phyloP scores from a whole-genome alignment of 768 basidiomycete genomes.

The Suillus placidus region DNA sequence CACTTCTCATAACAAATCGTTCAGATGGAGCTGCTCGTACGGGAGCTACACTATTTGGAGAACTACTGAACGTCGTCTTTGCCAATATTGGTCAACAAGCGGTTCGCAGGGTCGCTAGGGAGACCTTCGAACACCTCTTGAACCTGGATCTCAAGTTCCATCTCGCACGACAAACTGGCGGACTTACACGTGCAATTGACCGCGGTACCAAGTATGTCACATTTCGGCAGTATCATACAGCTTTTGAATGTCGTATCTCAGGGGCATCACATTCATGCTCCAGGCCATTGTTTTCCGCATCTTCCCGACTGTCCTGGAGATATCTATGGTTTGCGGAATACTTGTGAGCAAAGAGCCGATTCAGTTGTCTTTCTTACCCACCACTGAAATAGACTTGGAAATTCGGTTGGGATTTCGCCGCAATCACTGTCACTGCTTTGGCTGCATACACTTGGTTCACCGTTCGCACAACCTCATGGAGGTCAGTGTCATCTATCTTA shows the following conservation, averaged over 20 bases:
- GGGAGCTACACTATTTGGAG: conserved; percentile 86
- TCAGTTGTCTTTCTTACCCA: conserved; percentile 1
- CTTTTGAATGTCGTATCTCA: conserved; percentile 31
- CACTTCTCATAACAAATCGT: conserved; percentile 7
- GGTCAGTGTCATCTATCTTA: conserved; percentile 47
- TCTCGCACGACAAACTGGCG: conserved; percentile 90
- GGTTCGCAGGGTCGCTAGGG: conserved; percentile 91
- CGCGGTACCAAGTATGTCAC: conserved; percentile 87
- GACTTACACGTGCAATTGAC: conserved; percentile 94
- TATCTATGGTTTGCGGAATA: conserved; percentile 96
- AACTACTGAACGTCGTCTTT: conserved; percentile 93
- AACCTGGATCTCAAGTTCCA: conserved; percentile 93
- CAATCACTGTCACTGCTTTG: conserved; percentile 83
- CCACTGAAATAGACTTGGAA: conserved; percentile 75
- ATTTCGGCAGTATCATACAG: background rate
- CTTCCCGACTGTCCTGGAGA: conserved; percentile 94
- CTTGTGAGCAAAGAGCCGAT: conserved; percentile 54
- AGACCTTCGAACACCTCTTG: conserved; percentile 93
- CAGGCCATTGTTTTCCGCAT: conserved; percentile 94
- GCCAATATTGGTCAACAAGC: conserved; percentile 95
- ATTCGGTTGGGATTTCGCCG: conserved; percentile 97
- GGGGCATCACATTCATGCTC: conserved; percentile 94
- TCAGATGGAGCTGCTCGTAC: conserved; percentile 90
- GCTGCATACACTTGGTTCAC: conserved; percentile 97
- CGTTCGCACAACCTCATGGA: conserved; percentile 93